Percentiles rank a stretch among this genome's conserved stretches.
Evolutionary conservation across 2,329 filamentous ascomycete species (phyloP).

Genomic region (Nemania abortiva): DNA sequence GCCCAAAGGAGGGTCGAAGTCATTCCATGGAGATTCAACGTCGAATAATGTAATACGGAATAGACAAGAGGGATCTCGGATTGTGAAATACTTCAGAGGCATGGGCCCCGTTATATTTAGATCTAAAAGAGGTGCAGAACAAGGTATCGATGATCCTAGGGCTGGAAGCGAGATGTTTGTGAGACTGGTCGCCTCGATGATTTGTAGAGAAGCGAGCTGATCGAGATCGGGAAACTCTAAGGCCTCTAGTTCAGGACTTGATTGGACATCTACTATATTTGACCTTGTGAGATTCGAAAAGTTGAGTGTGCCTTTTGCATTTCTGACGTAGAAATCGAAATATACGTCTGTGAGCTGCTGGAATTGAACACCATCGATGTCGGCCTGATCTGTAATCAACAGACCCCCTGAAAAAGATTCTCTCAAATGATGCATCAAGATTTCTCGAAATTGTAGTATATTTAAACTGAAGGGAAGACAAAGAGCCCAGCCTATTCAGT

Average conservation of each 20-base stretch:
- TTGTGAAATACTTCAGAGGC: neutral
- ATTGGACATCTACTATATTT: neutral
- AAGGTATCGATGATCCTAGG: neutral
- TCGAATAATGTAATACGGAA: neutral
- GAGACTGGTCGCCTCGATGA: neutral
- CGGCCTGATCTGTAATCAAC: neutral
- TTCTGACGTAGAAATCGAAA: neutral
- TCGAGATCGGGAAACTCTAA: neutral
- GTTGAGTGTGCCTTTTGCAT: neutral
- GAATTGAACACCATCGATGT: neutral
- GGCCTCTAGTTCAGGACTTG: neutral
- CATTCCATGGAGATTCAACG: neutral
- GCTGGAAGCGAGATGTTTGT: neutral
- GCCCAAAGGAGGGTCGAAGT: neutral
- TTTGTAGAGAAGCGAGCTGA: neutral
- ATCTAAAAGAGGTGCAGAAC: neutral
- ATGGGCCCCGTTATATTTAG: neutral
- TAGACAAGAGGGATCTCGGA: neutral
- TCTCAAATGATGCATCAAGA: no score
- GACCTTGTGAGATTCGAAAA: neutral
- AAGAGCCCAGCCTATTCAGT: no score
- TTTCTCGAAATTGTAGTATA: no score
- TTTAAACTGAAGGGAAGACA: no score
- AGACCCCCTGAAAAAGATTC: no score
- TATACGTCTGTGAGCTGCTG: neutral